phyloP scores from a whole-genome alignment of 176 grass and related monocot species.

The Bromus sterilis region DNA sequence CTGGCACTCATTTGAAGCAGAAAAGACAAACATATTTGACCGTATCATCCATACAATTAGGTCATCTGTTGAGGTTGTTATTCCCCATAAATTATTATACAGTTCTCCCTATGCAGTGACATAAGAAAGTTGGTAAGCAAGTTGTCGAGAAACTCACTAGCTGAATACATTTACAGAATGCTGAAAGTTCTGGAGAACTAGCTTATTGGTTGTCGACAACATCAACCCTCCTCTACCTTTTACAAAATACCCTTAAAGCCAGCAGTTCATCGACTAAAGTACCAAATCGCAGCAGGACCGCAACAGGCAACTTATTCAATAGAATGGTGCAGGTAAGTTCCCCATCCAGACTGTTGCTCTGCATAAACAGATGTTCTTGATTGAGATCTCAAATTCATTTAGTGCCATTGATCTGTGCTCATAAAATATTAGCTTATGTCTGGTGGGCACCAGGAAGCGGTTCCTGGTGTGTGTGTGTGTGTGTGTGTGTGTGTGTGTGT shows the following conservation, averaged over 20 bases:
- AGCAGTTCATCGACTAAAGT: slow-evolving; percentile 57
- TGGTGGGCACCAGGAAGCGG: not conserved
- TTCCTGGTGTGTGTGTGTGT: no score
- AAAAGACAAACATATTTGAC: slow-evolving; percentile 90
- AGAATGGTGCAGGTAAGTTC: slow-evolving; percentile 69
- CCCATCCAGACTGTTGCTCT: not conserved
- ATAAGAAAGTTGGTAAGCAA: not conserved
- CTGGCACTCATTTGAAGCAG: slow-evolving; percentile 90
- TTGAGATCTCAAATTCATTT: slow-evolving; percentile 9
- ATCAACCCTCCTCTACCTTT: slow-evolving; percentile 67
- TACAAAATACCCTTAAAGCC: slow-evolving; percentile 85
- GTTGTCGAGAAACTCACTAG: slow-evolving; percentile 17
- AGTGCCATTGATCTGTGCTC: not conserved
- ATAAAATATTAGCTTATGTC: slow-evolving; percentile 15
- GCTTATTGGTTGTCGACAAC: slow-evolving; percentile 92
- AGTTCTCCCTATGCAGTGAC: not conserved
- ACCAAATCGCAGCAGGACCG: slow-evolving; percentile 41
- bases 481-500: no score
- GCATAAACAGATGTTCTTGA: slow-evolving; percentile 1
- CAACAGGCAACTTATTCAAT: slow-evolving; percentile 59
- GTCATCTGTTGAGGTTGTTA: slow-evolving; percentile 69
- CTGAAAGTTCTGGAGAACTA: slow-evolving; percentile 60
- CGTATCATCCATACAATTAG: slow-evolving; percentile 89
- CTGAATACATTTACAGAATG: slow-evolving; percentile 36
- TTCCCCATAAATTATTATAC: not conserved